Evolutionary conservation across 192 early-diverging fungal species (phyloP).

Genomic region (Phlyctochytrium bullatum): DNA sequence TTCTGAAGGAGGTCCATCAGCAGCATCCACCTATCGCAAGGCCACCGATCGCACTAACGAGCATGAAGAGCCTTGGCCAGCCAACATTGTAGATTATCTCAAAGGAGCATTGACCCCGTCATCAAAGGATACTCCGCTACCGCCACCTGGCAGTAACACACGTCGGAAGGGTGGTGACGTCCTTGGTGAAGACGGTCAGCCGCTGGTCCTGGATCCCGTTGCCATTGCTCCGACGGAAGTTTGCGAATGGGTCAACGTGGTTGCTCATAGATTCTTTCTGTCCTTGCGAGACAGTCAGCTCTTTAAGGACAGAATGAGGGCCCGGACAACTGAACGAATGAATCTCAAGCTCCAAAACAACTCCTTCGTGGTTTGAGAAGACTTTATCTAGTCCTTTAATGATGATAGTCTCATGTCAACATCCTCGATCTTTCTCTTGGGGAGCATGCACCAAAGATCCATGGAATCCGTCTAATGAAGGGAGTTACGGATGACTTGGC

Average conservation of each 20-base stretch:
- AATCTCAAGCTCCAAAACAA: constrained; percentile 49
- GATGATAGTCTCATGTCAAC: constrained; percentile 37
- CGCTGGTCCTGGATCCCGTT: constrained; percentile 2
- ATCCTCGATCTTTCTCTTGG: constrained; percentile 47
- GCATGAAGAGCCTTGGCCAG: constrained; percentile 44
- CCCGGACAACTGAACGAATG: constrained; percentile 38
- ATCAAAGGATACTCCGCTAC: constrained; percentile 19
- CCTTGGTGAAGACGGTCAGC: background rate
- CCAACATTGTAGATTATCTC: constrained; percentile 39
- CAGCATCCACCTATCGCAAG: constrained; percentile 1
- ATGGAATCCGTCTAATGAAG: constrained; percentile 43
- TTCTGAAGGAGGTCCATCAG: background rate
- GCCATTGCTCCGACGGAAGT: constrained; percentile 27
- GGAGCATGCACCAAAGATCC: constrained; percentile 42
- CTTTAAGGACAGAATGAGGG: constrained; percentile 39
- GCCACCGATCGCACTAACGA: constrained; percentile 19
- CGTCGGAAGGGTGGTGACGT: background rate
- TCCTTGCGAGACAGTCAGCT: constrained; percentile 38
- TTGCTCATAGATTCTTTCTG: constrained; percentile 48
- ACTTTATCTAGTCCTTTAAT: background rate
- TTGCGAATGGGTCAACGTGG: constrained; percentile 49
- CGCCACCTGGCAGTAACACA: constrained; percentile 6
- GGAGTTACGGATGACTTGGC: constrained; percentile 52
- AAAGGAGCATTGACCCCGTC: constrained; percentile 26
- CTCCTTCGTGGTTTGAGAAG: constrained; percentile 37